Evolutionary conservation across 2,329 filamentous ascomycete genomes (phyloP), one percentile per base, ranked within the genome.

Genomic region (Immersiporthe knoxdaviesiana): DNA sequence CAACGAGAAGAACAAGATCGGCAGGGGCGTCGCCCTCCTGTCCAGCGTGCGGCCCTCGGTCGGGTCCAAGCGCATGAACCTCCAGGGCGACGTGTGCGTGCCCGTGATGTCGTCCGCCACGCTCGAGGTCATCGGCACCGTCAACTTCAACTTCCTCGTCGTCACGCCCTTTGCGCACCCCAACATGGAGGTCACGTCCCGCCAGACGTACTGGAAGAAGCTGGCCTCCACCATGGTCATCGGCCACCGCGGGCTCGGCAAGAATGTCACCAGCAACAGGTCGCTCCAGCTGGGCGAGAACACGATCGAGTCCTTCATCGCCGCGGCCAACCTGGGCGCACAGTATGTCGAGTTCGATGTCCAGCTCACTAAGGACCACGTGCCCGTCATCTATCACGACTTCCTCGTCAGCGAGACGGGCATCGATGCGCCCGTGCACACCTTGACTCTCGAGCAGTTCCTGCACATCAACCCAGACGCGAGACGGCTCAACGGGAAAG

Each of bases 381-480:
- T 99, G 1, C 96, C 96, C 0, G 95, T 99, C 73, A 97, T 99
- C 75, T 99, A 99, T 77, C 96, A 99, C 77, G 96, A 99, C 79
- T 99, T 99, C 76, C 85, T 98, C 18, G 96, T 99, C 78, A 97
- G 94, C 77, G 96, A 99, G 81, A 98, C 96, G 0, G 96, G 97
- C 12, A 96, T 97, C 66, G 96, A 99, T 77, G 96, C 96, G 0
- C 96, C 96, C 0, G 95, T 99, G 1, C 96, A 99, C 77, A 97
- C 93, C 0, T 84, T 99, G 72, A 99, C 96, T 0, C 82, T 98
- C 4, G 95, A 99, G 76, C 96, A 97, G 84, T 98, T 98, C 77
- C 85, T 98, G 27, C 93, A 97, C 77, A 90, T 97, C 74, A 94
- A 93, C 77, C 80, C 85, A 0, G 85, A 86, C 71, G 76, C 73